These are phyloP conservation scores for Candida sanyiensis DNA, from an alignment of 805 yeast genomes.

Conservation along the genomic window DNA sequence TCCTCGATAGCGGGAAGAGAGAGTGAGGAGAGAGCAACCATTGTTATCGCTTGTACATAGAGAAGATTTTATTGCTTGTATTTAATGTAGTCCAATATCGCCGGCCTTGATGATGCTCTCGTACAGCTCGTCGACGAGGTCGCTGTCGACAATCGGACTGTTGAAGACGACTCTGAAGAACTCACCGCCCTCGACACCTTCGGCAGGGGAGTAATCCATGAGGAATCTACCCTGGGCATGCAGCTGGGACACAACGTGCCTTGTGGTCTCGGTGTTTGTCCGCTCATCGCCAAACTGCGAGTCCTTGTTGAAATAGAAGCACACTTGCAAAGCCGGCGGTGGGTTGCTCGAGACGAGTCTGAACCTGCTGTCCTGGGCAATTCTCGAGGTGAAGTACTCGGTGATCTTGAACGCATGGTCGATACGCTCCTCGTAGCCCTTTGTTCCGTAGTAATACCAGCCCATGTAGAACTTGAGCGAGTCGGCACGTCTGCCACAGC, in stretches of 20 bases:
- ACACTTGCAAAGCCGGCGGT: constrained; percentile 79
- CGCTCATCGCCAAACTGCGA: constrained; percentile 27
- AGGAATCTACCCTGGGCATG: constrained; percentile 62
- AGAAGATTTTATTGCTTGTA: no score
- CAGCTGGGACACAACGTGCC: constrained; percentile 54
- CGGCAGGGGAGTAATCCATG: constrained; percentile 74
- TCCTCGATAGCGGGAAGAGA: constrained; percentile 48
- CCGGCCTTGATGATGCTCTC: constrained; percentile 28
- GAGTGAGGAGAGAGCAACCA: no score
- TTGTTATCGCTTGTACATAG: not conserved
- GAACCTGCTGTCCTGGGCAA: constrained; percentile 38
- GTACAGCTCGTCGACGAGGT: constrained; percentile 41
- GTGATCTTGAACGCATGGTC: constrained; percentile 69
- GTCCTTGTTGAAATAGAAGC: constrained; percentile 63
- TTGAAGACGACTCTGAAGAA: constrained; percentile 82
- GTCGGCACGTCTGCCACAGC: constrained; percentile 85
- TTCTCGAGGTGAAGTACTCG: constrained; percentile 48
- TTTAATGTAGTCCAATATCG: not conserved
- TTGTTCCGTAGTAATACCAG: constrained; percentile 74
- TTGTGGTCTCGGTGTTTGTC: constrained; percentile 49
- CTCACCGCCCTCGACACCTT: constrained; percentile 57
- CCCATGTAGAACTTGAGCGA: constrained; percentile 71
- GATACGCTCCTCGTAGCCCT: constrained; percentile 59
- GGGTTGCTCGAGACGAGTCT: constrained; percentile 48
- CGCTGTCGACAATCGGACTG: constrained; percentile 50